Evolutionary conservation across 306 rosid genomes (phyloP).

Genomic region (Boehmeria nivea): DNA sequence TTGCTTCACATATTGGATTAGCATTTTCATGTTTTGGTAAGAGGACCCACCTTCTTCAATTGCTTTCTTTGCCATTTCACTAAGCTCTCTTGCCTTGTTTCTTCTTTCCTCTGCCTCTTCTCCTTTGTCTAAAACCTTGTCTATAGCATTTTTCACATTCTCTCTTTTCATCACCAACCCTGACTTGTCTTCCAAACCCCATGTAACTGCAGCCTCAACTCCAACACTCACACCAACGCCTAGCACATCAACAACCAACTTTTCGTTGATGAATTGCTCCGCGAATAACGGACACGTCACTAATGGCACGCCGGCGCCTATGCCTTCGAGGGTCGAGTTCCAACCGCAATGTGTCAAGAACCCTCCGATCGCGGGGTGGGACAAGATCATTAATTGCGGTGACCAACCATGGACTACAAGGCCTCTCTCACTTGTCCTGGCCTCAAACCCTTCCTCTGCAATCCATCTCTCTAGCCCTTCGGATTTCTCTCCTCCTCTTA

Average conservation of each 20-base stretch:
- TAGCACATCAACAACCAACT: slow-evolving; percentile 20
- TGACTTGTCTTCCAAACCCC: slow-evolving; percentile 30
- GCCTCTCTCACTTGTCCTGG: slow-evolving; percentile 42
- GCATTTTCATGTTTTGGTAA: not conserved
- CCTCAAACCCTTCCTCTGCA: slow-evolving; percentile 29
- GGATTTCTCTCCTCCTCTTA: slow-evolving; percentile 24
- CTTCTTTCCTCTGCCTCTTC: slow-evolving; percentile 15
- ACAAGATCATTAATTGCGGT: slow-evolving; percentile 51
- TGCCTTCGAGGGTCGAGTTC: slow-evolving; percentile 28
- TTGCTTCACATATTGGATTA: slow-evolving; percentile 18
- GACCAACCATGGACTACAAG: slow-evolving; percentile 68
- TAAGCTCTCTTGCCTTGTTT: slow-evolving; percentile 14
- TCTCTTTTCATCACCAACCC: slow-evolving; percentile 21
- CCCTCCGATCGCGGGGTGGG: slow-evolving; percentile 41
- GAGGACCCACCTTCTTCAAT: slow-evolving; percentile 31
- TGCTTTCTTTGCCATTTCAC: slow-evolving; percentile 21
- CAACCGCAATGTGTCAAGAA: slow-evolving; percentile 38
- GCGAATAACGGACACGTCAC: slow-evolving; percentile 36
- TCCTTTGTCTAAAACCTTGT: slow-evolving; percentile 16
- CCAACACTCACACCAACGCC: slow-evolving; percentile 29
- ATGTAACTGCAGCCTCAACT: slow-evolving; percentile 10
- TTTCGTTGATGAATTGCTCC: slow-evolving; percentile 39
- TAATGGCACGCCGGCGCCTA: slow-evolving; percentile 34
- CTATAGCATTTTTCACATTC: slow-evolving; percentile 21
- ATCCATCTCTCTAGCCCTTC: slow-evolving; percentile 46